Evolutionary conservation across 495 filamentous ascomycete species (phyloP).

Genomic region (Penicillium macrosclerotiorum): DNA sequence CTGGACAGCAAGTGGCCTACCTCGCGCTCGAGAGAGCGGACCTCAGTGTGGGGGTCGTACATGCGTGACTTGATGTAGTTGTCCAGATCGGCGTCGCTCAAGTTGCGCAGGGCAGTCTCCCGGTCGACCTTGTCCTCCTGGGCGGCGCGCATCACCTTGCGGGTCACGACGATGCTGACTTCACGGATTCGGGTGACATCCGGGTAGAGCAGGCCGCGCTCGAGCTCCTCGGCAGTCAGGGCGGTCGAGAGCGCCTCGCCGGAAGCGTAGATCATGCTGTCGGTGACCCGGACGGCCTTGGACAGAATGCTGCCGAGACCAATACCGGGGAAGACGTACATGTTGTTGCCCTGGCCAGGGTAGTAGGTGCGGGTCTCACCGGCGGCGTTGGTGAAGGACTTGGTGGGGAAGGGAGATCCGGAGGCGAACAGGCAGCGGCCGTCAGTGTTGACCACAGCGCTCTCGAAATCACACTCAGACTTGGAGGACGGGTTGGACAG

Average conservation of each 20-base stretch:
- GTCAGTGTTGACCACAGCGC: conserved; percentile 83
- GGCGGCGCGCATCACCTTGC: conserved; percentile 90
- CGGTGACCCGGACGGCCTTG: conserved; percentile 84
- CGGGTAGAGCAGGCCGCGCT: conserved; percentile 87
- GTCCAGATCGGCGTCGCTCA: conserved; percentile 73
- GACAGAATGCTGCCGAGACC: conserved; percentile 91
- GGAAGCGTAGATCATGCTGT: conserved; percentile 92
- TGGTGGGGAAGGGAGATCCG: conserved; percentile 86
- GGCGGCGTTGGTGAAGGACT: conserved; percentile 56
- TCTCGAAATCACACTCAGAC: conserved; percentile 95
- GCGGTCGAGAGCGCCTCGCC: conserved; percentile 77
- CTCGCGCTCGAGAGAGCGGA: conserved; percentile 55
- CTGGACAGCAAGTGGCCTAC: conserved; percentile 48
- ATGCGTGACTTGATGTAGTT: conserved; percentile 76
- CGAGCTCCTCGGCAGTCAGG: conserved; percentile 75
- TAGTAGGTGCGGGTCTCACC: conserved; percentile 68
- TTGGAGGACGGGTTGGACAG: conserved; percentile 93
- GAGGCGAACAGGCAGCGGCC: conserved; percentile 91
- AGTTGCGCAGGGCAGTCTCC: conserved; percentile 64
- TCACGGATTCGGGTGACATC: conserved; percentile 87
- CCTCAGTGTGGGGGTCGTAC: conserved; percentile 73
- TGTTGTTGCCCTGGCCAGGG: conserved; percentile 91
- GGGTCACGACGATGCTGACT: conserved; percentile 81
- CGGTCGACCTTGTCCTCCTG: conserved; percentile 81
- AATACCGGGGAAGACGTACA: conserved; percentile 97